phyloP scores from a whole-genome alignment of 106 monocot genomes.

The Phalaenopsis equestris region DNA sequence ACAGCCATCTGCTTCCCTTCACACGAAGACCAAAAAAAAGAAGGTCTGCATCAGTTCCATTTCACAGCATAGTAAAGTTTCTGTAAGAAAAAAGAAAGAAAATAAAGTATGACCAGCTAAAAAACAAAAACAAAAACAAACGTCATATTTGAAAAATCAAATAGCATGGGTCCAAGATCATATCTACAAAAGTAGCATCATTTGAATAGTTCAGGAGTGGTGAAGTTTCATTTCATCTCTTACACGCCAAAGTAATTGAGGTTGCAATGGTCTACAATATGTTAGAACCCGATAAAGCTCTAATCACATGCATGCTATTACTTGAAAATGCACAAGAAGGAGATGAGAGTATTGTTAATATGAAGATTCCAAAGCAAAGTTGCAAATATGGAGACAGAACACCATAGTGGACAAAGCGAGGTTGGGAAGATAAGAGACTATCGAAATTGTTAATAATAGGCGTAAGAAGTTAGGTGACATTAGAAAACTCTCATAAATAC shows the following conservation, averaged over 20 bases:
- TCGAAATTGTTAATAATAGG: not conserved
- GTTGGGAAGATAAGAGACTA: not conserved
- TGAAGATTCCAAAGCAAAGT: not conserved
- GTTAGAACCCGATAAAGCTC: not conserved
- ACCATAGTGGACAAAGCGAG: not conserved
- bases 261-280: not conserved
- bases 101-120: not conserved
- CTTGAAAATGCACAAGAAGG: not conserved
- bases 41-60: slow-evolving; percentile 3
- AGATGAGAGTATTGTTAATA: too few relatives aligned
- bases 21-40: not conserved
- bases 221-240: not conserved
- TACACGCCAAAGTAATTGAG: not conserved
- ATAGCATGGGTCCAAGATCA: not conserved
- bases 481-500: not conserved
- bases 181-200: not conserved
- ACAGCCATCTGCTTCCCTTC: slow-evolving; percentile 72
- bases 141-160: not conserved
- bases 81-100: not conserved
- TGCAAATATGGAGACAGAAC: not conserved
- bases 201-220: not conserved
- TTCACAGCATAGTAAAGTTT: not conserved
- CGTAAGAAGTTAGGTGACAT: not conserved
- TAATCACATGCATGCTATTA: not conserved
- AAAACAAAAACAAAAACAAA: not conserved